phyloP scores from a whole-genome alignment of 208 protist genomes.

The Crithidia thermophila region DNA sequence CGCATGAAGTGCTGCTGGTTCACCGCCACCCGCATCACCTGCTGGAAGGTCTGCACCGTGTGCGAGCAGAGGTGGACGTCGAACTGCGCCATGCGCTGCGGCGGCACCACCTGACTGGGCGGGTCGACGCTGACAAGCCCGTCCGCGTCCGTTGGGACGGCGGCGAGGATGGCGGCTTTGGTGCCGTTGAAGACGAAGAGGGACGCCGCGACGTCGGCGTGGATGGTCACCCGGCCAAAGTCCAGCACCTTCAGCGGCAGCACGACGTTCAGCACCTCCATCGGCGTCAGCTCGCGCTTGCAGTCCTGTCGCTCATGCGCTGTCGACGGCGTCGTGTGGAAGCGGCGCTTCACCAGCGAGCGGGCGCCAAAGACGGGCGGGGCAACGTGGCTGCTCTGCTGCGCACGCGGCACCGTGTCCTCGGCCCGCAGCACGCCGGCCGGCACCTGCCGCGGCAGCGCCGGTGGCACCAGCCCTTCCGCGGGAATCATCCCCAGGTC shows the following conservation, averaged over 20 bases:
- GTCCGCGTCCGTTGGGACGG: conserved; percentile 77
- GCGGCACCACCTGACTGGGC: conserved; percentile 89
- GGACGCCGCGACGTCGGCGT: conserved; percentile 65
- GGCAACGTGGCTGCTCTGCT: conserved; percentile 41
- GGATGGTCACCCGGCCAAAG: conserved; percentile 91
- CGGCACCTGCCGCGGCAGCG: conserved; percentile 39
- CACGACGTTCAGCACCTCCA: conserved; percentile 84
- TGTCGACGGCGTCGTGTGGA: conserved; percentile 71
- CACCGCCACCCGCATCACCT: conserved; percentile 88
- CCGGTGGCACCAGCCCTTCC: conserved; percentile 69
- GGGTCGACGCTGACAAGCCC: conserved; percentile 66
- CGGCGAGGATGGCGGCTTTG: conserved; percentile 64
- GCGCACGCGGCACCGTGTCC: conserved; percentile 25
- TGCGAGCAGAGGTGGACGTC: conserved; percentile 81
- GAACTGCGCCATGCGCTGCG: conserved; percentile 90
- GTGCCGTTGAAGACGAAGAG: conserved; percentile 95
- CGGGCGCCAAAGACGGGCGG: conserved; percentile 75
- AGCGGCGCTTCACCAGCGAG: conserved; percentile 86
- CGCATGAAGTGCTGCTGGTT: conserved; percentile 91
- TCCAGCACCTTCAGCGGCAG: conserved; percentile 86
- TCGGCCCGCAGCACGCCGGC: conserved; percentile 26
- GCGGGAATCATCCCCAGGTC: conserved; percentile 90
- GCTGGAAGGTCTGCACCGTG: conserved; percentile 72
- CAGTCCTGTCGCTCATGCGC: conserved; percentile 91
- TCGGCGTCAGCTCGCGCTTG: conserved; percentile 83